Evolutionary conservation across 1,139 yeast species (phyloP), one percentile per base, ranked within the genome.

Genomic region (Eremothecium gossypii): DNA sequence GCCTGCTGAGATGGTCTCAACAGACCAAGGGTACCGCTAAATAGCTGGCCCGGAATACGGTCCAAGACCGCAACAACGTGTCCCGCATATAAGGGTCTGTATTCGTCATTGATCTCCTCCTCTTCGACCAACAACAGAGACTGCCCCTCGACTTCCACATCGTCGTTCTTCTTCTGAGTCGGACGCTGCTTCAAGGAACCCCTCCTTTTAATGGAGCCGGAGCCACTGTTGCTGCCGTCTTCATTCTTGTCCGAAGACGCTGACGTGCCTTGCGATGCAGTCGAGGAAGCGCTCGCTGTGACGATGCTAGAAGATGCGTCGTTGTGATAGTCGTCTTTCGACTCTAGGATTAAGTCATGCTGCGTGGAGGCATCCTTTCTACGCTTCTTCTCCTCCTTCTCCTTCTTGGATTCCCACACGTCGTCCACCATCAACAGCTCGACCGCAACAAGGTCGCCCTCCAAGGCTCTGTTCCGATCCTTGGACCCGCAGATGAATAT

Each of bases 401-500:
- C 98, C 60, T 87, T 83, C 63, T 89, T 91, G 17, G 95, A 82
- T 34, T 80, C 89, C 98, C 98, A 91, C 29, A 91, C 98, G 61
- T 91, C 98, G 63, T 91, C 96, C 23, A 91, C 98, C 13, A 85
- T 86, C 45, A 91, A 74, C 48, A 91, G 72, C 63, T 91, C 98
- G 17, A 91, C 87, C 0, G 98, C 98, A 30, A 91, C 98, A 46
- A 86, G 69, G 61, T 91, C 98, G 42, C 97, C 96, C 65, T 91
- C 98, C 42, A 91, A 70, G 8, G 98, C 97, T 60, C 98, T 79
- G 64, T 91, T 91, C 61, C 98, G 84, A 64, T 91, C 98, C 63
- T 91, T 91, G n/a, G 97, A 89, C 9, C 98, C 98, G 68, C 97
- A 93, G 51, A 91, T 91, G 60, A 87, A 91, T 48, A 91, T 86